Percentiles rank a stretch among this genome's conserved stretches.
phyloP scores from a whole-genome alignment of 139 green algal genomes.

The Asterochloris sp. region DNA sequence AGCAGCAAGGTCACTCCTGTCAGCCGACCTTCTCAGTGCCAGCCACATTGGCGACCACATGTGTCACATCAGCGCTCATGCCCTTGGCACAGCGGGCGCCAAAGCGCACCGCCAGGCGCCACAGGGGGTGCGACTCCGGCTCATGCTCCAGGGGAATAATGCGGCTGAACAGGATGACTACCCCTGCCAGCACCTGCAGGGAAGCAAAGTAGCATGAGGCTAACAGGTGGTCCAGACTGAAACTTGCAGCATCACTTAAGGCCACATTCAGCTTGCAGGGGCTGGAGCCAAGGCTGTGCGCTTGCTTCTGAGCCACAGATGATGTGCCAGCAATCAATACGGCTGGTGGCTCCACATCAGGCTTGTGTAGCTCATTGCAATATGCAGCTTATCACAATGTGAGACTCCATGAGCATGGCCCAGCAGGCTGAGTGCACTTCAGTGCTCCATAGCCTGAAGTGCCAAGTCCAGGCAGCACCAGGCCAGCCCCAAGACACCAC shows the following conservation, averaged over 20 bases:
- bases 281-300: too few relatives aligned
- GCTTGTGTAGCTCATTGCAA: background rate
- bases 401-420: background rate
- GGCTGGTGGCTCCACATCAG: too few relatives aligned
- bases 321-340: too few relatives aligned
- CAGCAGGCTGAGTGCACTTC: too few relatives aligned
- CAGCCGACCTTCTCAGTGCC: slow-evolving; percentile 22
- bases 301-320: too few relatives aligned
- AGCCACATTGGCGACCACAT: slow-evolving; percentile 55
- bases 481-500: too few relatives aligned
- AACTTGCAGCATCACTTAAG: too few relatives aligned
- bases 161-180: slow-evolving; percentile 68
- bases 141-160: slow-evolving; percentile 58
- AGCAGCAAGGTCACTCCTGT: background rate
- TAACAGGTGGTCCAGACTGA: too few relatives aligned
- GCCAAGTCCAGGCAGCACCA: too few relatives aligned
- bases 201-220: too few relatives aligned
- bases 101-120: slow-evolving; percentile 61
- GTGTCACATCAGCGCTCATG: slow-evolving; percentile 43
- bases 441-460: too few relatives aligned
- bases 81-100: slow-evolving; percentile 56
- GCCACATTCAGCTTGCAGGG: too few relatives aligned
- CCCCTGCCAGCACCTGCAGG: slow-evolving; percentile 22
- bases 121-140: slow-evolving; percentile 67
- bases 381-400: background rate